phyloP scores from a whole-genome alignment of 768 basidiomycete species.

The Suillus brevipes region DNA sequence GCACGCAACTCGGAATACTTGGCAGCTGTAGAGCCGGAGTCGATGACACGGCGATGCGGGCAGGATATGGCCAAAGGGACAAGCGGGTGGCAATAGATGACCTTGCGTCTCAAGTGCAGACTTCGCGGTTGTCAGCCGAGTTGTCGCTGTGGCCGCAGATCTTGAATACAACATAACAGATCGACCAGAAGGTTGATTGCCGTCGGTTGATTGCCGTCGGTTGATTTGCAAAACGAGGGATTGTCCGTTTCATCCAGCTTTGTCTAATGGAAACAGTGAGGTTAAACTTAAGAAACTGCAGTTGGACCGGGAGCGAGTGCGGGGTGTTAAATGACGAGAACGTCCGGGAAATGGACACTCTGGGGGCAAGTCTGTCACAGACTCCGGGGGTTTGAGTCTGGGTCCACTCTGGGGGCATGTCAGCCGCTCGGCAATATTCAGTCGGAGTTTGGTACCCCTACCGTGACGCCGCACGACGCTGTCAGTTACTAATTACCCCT shows the following conservation, averaged over 20 bases:
- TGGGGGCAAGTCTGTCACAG: too few species aligned
- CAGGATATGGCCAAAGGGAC: neutral
- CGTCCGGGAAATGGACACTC: too few species aligned
- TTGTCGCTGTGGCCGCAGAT: slow-evolving; percentile 10
- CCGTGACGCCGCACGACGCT: too few species aligned
- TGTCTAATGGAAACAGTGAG: neutral
- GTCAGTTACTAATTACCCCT: too few species aligned
- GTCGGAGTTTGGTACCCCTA: too few species aligned
- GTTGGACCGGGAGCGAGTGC: neutral
- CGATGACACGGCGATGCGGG: neutral
- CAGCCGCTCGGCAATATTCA: too few species aligned
- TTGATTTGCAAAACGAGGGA: slow-evolving; percentile 49
- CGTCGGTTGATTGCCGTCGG: slow-evolving; percentile 46
- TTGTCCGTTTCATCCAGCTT: slow-evolving; percentile 45
- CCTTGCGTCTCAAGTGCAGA: neutral
- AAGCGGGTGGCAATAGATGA: neutral
- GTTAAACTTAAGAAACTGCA: too few species aligned
- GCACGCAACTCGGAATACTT: neutral
- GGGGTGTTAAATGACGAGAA: slow-evolving; percentile 14
- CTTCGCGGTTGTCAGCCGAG: neutral
- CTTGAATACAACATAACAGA: slow-evolving; percentile 6
- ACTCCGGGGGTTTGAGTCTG: too few species aligned
- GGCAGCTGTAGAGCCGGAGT: neutral
- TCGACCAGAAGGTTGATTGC: neutral
- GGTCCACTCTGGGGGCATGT: too few species aligned